Base-by-base conservation (phyloP, 805 yeast genomes). In the Vanderwaltozyma polyspora region DNA sequence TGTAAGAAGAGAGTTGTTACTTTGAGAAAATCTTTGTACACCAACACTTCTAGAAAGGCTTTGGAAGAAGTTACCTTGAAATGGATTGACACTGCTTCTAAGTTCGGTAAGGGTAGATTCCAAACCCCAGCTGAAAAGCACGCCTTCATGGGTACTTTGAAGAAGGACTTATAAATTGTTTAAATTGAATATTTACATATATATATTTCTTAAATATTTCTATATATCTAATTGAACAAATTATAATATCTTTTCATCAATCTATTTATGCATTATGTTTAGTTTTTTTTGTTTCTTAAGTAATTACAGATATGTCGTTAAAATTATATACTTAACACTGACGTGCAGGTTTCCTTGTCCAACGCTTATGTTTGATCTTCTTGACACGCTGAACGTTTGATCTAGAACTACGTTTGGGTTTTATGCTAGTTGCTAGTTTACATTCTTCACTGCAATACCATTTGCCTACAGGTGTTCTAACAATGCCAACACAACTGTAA, bases 81-180 rank as follows among this genome's bases (percentile, higher is more conserved):
- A 75, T 91, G 97, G 98, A 91, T 91, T 67, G 99, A 91, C 71
- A 91, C 99, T 61, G 95, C 99, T 66, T 91, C 98, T 64, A 87
- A 89, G 74, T 91, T 91, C 87, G 99, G 99, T 82, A 93, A 91
- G 85, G 98, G 98, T 79, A 91, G 98, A 81, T 91, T 91, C 97
- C 99, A 91, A 77, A 91, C 99, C 64, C 94, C 96, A 62, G 97
- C 96, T 69, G 99, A 91, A 79, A 93, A 93, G 87, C 86, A 80
- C 66, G 94, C 98, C 66, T 91, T 91, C 89, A 62, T 87, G 76
- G 99, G 99, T 76, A 89, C 98, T 64, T 81, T 91, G 68, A 91
- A 91, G 94, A 87, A 84, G 80, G 96, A 87, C 71, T 77, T 84
- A 66, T 72, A 76, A 64, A 36, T 51, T 43, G 30, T 29, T 31